A percentile compares a stretch with the other conserved stretches of the same genome.
These are phyloP conservation scores for Geotrichum citri-aurantii DNA, from an alignment of 1,139 yeast species.

Conservation along the genomic window DNA sequence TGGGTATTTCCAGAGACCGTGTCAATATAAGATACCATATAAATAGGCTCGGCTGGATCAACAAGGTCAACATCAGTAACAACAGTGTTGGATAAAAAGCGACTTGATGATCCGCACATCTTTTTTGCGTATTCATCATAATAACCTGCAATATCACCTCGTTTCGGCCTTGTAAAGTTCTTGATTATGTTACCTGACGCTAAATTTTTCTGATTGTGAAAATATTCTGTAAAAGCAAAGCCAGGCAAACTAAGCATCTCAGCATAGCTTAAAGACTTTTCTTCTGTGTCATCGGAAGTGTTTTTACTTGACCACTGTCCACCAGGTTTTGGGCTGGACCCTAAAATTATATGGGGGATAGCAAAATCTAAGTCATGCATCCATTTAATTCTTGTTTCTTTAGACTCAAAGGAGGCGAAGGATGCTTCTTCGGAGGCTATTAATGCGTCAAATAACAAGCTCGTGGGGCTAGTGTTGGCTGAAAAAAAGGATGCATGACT, in stretches of 20 bases:
- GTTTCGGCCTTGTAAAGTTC: conserved; percentile 30
- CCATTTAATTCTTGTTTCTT: conserved; percentile 31
- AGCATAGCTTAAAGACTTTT: conserved; percentile 32
- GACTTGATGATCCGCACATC: conserved; percentile 24
- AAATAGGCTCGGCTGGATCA: background rate
- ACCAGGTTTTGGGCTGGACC: conserved; percentile 30
- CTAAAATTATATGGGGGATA: conserved; percentile 28
- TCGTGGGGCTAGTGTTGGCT: conserved; percentile 28
- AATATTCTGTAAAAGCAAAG: conserved; percentile 29
- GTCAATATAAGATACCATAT: conserved; percentile 3
- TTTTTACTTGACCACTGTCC: conserved; percentile 35
- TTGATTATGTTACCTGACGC: conserved; percentile 20
- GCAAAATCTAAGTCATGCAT: conserved; percentile 15
- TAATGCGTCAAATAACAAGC: conserved; percentile 31
- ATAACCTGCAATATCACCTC: conserved; percentile 32
- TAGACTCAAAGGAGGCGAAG: conserved; percentile 22
- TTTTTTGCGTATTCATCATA: conserved; percentile 28
- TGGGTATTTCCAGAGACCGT: background rate
- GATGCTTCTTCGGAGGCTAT: conserved; percentile 31
- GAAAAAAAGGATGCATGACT: conserved; percentile 28
- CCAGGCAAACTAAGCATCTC: conserved; percentile 37
- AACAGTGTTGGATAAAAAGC: conserved; percentile 12
- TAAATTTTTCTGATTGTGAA: conserved; percentile 5
- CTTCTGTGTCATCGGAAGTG: conserved; percentile 22
- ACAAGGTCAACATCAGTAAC: conserved; percentile 22